Evolutionary conservation across 371 early-diverging fungal species (phyloP).

Genomic region (Mucor sp.): DNA sequence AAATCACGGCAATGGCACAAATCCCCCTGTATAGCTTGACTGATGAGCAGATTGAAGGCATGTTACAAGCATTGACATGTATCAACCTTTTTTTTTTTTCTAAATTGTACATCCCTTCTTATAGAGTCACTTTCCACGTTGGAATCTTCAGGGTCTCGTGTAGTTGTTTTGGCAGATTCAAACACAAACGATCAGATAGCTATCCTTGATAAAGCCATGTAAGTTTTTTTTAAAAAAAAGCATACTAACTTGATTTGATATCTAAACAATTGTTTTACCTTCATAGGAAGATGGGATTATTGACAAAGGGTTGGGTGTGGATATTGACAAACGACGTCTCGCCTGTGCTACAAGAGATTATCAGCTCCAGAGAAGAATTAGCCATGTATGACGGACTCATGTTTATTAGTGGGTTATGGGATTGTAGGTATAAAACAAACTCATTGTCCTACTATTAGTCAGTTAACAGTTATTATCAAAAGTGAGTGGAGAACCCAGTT

Average conservation of each 20-base stretch:
- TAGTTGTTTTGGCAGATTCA: conserved; percentile 41
- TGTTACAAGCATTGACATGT: background rate
- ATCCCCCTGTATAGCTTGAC: conserved; percentile 34
- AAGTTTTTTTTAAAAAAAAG: conserved; percentile 3
- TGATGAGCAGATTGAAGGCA: conserved; percentile 23
- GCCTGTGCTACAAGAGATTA: conserved; percentile 21
- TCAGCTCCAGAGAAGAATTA: conserved; percentile 22
- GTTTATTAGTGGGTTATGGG: conserved; percentile 49
- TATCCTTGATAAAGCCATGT: conserved; percentile 35
- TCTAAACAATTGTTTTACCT: background rate
- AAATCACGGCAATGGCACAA: conserved; percentile 25
- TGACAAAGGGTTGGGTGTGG: conserved; percentile 48
- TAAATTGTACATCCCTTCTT: background rate
- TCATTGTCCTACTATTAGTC: background rate
- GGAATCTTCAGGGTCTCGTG: conserved; percentile 27
- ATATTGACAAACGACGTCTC: conserved; percentile 42
- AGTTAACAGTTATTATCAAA: background rate
- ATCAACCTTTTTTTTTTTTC: background rate
- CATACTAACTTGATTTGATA: background rate
- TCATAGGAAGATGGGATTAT: conserved; percentile 32
- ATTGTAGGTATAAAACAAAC: conserved; percentile 32
- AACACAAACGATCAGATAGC: conserved; percentile 32
- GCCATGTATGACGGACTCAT: conserved; percentile 43
- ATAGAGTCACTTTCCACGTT: conserved; percentile 33
- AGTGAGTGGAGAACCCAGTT: conserved; percentile 42